These are phyloP conservation scores for Xylaria intraflava DNA, from an alignment of 495 filamentous ascomycete species.

Conservation along the genomic window DNA sequence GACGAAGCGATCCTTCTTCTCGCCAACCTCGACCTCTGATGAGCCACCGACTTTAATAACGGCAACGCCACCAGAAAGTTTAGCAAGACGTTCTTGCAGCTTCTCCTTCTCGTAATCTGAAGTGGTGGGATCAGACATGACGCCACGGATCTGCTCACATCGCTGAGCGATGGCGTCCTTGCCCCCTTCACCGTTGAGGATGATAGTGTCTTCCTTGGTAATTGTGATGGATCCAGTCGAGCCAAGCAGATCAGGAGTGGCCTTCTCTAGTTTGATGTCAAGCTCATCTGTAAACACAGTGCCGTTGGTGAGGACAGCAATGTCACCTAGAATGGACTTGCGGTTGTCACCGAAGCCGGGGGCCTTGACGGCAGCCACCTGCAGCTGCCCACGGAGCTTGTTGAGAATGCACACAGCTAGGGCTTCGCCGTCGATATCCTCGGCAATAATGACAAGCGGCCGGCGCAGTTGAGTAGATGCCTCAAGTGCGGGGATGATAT, in stretches of 20 bases:
- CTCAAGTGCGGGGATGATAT: constrained; percentile 97
- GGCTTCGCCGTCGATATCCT: constrained; percentile 98
- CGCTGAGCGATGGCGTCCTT: constrained; percentile 92
- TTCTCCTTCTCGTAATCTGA: constrained; percentile 99
- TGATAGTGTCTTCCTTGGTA: constrained; percentile 99
- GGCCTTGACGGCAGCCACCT: constrained; percentile 97
- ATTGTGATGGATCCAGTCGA: constrained; percentile 98
- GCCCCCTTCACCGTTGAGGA: constrained; percentile 93
- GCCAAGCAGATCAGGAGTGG: constrained; percentile 89
- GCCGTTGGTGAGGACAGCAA: constrained; percentile 91
- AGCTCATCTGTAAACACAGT: constrained; percentile 98
- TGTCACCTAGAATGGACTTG: constrained; percentile 96
- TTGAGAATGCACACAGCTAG: constrained; percentile 98
- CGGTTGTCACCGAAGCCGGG: constrained; percentile 99
- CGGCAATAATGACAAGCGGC: constrained; percentile 95
- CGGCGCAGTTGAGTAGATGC: constrained; percentile 91
- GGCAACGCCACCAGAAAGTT: constrained; percentile 97
- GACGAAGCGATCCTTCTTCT: constrained; percentile 99
- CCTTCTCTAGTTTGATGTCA: constrained; percentile 97
- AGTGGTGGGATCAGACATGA: constrained; percentile 86
- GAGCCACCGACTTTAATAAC: constrained; percentile 98
- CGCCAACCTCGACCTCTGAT: constrained; percentile 95
- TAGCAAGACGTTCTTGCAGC: constrained; percentile 97
- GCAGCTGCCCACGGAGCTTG: constrained; percentile 98
- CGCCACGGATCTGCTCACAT: constrained; percentile 97